Conservation (phyloP, 139 green algal genomes). For the Volvox africanus region DNA sequence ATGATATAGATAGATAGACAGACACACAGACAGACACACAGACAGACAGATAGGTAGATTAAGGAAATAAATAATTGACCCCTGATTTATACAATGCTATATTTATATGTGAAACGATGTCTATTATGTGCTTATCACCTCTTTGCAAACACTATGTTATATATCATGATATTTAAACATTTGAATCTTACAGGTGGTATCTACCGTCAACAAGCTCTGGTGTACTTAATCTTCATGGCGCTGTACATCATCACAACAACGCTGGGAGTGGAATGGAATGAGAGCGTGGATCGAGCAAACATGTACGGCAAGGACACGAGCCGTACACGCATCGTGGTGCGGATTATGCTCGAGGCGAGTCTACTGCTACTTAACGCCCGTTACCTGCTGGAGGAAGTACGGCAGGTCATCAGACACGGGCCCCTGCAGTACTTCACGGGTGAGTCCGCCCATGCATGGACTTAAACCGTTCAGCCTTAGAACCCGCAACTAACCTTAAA, state of each 20-base stretch:
- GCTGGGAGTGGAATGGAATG: not conserved
- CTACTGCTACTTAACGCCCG: not conserved
- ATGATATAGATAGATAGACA: too few species aligned
- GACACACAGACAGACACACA: too few species aligned
- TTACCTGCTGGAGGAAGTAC: not conserved
- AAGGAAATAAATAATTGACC: too few species aligned
- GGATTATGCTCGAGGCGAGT: not conserved
- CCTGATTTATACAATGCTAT: too few species aligned
- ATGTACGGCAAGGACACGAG: not conserved
- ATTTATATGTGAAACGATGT: too few species aligned
- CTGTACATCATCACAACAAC: not conserved
- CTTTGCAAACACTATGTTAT: too few species aligned
- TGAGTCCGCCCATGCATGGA: not conserved
- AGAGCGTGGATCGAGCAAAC: not conserved
- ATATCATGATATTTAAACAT: too few species aligned
- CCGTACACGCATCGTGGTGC: not conserved
- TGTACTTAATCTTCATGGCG: conserved; percentile 9
- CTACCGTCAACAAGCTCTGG: not conserved
- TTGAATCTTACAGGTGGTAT: not conserved
- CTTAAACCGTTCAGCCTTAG: too few species aligned
- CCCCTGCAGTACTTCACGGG: not conserved
- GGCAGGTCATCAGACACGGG: not conserved
- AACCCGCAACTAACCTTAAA: too few species aligned
- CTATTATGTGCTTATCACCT: too few species aligned
- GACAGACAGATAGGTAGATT: too few species aligned